Evolutionary conservation across 257 asterid genomes (phyloP), one percentile per base, ranked within the genome.

Genomic region (Capsicum pubescens): DNA sequence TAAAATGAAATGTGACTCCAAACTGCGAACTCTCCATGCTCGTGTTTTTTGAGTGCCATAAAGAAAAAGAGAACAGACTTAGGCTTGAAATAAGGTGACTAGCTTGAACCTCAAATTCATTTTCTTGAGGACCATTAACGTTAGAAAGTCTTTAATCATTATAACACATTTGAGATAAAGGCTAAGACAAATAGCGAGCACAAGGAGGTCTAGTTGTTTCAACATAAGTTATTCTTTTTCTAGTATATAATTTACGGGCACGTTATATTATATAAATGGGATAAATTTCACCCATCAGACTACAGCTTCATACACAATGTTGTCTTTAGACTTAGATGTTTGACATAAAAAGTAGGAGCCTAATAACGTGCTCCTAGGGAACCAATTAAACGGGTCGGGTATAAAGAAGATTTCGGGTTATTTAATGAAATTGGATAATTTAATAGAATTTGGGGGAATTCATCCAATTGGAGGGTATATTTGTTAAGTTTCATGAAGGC

Each of bases 211-310:
- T 26, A 21, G 46, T 36, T 7, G 42, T 13, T 74, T 50, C 46
- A 74, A 74, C 81, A 74, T 50, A 50, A 26, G 61, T 61, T 50
- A 74, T 21, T 26, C 26, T 26, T 26, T 74, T 72, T 69, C 78
- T 21, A 50, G 81, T 39, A 74, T 32, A 74, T 50, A 74, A 74
- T 74, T 14, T 74, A 77, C 15, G 26, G 42, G 15, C 15, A 77
- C 59, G 15, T 2, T 5, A 7, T 26, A 26, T 26, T 26, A 26
- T 77, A 77, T 48, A 77, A 15, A 15, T 13, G 55, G 79, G 79
- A 46, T 71, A 9, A 71, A 44, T 44, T 71, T 54, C 44, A 77
- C 50, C 15, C 64, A 77, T 15, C 32, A 35, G 26, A 77, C 64
- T 4, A 26, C 26, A 26, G 26, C 26, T 26, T 26, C 26, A 26